Percentiles rank a stretch among this genome's conserved stretches.
Conservation (phyloP, 257 asterid genomes). For the Fraxinus excelsior region DNA sequence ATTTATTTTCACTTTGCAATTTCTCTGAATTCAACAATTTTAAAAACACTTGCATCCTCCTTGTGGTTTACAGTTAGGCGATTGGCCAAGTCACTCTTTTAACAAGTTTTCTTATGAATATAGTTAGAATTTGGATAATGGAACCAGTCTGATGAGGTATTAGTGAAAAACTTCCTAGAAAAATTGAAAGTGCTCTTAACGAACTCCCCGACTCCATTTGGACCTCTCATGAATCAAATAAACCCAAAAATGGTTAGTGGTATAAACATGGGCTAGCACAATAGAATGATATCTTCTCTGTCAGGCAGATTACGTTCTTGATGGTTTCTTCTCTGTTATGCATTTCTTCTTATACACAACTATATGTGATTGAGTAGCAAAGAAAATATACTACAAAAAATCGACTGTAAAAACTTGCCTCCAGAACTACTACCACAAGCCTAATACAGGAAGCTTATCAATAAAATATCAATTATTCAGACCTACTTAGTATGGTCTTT, state of each 20-base stretch:
- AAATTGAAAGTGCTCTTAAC: constrained; percentile 42
- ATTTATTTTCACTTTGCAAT: neutral
- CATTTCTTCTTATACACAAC: too few relatives aligned
- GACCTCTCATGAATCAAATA: constrained; percentile 64
- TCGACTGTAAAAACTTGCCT: too few relatives aligned
- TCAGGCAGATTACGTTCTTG: too few relatives aligned
- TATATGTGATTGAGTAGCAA: too few relatives aligned
- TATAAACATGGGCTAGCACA: too few relatives aligned
- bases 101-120: neutral
- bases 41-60: neutral
- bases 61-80: neutral
- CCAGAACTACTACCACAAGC: too few relatives aligned
- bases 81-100: neutral
- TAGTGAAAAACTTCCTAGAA: constrained; percentile 41
- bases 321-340: too few relatives aligned
- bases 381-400: too few relatives aligned
- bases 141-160: constrained; percentile 37
- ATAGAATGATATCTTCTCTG: too few relatives aligned
- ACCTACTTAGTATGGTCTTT: neutral
- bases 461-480: neutral
- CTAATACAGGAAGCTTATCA: too few relatives aligned
- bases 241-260: constrained; percentile 9
- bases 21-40: neutral
- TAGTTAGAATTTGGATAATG: neutral
- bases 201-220: constrained; percentile 40